Conservation (phyloP, 805 yeast genomes). For the Sungouiozyma ichnusensis region DNA sequence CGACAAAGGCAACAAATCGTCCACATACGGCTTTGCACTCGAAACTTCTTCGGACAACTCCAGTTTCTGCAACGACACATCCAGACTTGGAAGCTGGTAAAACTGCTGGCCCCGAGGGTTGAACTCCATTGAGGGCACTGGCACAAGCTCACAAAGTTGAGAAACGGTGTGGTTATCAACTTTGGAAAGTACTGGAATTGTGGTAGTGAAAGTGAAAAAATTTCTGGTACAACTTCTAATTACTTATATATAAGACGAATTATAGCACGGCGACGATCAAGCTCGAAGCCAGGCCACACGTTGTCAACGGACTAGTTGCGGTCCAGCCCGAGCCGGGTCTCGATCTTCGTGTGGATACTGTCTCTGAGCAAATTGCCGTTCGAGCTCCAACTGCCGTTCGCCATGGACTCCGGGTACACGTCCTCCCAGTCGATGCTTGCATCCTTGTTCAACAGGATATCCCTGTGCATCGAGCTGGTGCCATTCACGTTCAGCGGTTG, state of each 20-base stretch:
- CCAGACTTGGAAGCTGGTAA: not conserved
- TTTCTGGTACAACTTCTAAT: not conserved
- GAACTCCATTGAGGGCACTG: not conserved
- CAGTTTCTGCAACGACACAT: not conserved
- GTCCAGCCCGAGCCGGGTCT: conserved; percentile 35
- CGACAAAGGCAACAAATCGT: not conserved
- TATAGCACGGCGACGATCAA: not conserved
- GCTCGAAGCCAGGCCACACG: no score
- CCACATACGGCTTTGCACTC: not conserved
- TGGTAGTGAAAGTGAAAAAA: not conserved
- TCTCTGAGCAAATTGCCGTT: conserved; percentile 15
- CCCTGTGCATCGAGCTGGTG: conserved; percentile 45
- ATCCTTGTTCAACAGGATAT: conserved; percentile 72
- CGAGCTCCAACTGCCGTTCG: conserved; percentile 30
- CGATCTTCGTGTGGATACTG: conserved; percentile 70
- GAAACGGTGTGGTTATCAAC: no score
- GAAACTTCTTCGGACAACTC: not conserved
- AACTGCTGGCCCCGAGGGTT: not conserved
- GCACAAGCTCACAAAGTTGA: no score
- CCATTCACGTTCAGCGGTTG: conserved; percentile 46
- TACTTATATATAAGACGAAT: not conserved
- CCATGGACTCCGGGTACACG: conserved; percentile 43
- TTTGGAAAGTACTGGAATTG: no score
- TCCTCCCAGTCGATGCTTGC: conserved; percentile 88
- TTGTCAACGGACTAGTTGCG: not conserved